A percentile compares a stretch with the other conserved stretches of the same genome.
Evolutionary conservation across 768 basidiomycete species (phyloP).

Genomic region (Agaricus sinodeliciosus): DNA sequence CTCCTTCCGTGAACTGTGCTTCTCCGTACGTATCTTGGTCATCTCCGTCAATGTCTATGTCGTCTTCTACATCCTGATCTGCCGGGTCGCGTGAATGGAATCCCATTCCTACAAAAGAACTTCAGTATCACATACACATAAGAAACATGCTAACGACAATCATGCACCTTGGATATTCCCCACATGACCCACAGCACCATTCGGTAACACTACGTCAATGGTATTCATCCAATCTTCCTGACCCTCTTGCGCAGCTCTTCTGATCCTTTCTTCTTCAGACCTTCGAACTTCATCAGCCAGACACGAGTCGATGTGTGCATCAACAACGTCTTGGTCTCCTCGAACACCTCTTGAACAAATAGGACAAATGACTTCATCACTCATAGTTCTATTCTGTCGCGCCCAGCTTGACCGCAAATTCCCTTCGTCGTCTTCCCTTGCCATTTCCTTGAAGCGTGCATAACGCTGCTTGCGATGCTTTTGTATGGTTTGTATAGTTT

Average conservation of each 20-base stretch:
- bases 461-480: conserved; percentile 65
- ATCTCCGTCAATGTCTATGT: conserved; percentile 76
- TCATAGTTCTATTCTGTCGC: conserved; percentile 18
- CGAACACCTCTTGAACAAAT: conserved; percentile 52
- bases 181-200: conserved; percentile 32
- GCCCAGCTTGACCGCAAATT: conserved; percentile 22
- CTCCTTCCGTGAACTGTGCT: conserved; percentile 71
- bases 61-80: conserved; percentile 68
- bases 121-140: background rate
- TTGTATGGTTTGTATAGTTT: conserved; percentile 57
- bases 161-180: conserved; percentile 42
- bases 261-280: conserved; percentile 35
- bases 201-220: conserved; percentile 12
- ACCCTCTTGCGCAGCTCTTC: conserved; percentile 23
- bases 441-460: conserved; percentile 58
- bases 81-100: conserved; percentile 54
- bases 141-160: conserved; percentile 9
- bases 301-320: conserved; percentile 81
- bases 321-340: conserved; percentile 67
- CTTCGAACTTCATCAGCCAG: conserved; percentile 48
- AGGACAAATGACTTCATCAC: conserved; percentile 53
- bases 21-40: conserved; percentile 62
- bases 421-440: conserved; percentile 53
- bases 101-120: conserved; percentile 49
- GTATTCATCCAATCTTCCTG: conserved; percentile 22